Conservation (phyloP, 352 stramenopile genomes). For the Phytophthora sansomeana region DNA sequence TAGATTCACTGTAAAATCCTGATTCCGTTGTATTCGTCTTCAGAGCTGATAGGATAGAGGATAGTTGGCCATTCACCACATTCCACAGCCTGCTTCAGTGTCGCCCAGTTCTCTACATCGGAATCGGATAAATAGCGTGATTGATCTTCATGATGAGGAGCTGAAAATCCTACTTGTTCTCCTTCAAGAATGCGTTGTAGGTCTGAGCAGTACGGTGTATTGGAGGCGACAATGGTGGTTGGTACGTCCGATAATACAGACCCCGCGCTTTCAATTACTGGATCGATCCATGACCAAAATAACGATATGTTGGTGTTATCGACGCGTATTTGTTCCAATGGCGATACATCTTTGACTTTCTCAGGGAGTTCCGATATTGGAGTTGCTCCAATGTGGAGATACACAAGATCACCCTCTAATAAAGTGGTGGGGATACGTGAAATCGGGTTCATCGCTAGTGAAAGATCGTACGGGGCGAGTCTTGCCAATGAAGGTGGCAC, state of each 20-base stretch:
- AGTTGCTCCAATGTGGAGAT: conserved; percentile 26
- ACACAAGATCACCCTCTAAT: conserved; percentile 28
- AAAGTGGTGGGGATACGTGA: conserved; percentile 17
- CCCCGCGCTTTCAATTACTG: conserved; percentile 13
- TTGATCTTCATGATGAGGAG: neutral
- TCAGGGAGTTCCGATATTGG: conserved; percentile 23
- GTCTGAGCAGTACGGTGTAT: conserved; percentile 26
- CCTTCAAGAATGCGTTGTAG: conserved; percentile 27
- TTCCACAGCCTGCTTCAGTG: conserved; percentile 9
- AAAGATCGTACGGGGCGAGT: conserved; percentile 30
- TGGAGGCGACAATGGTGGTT: conserved; percentile 24
- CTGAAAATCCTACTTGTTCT: conserved; percentile 7
- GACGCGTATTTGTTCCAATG: conserved; percentile 21
- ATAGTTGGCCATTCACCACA: conserved; percentile 18
- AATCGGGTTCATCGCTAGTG: conserved; percentile 31
- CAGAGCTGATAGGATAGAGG: conserved; percentile 24
- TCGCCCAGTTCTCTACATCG: conserved; percentile 7
- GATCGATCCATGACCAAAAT: conserved; percentile 39
- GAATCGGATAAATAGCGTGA: conserved; percentile 8
- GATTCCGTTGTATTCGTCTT: conserved; percentile 23
- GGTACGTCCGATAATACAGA: conserved; percentile 20
- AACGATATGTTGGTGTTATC: conserved; percentile 32
- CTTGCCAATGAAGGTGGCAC: conserved; percentile 21
- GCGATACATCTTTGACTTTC: conserved; percentile 18
- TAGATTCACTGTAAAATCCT: neutral